Evolutionary conservation across 768 basidiomycete species (phyloP).

Genomic region (Stropharia rugosoannulata): DNA sequence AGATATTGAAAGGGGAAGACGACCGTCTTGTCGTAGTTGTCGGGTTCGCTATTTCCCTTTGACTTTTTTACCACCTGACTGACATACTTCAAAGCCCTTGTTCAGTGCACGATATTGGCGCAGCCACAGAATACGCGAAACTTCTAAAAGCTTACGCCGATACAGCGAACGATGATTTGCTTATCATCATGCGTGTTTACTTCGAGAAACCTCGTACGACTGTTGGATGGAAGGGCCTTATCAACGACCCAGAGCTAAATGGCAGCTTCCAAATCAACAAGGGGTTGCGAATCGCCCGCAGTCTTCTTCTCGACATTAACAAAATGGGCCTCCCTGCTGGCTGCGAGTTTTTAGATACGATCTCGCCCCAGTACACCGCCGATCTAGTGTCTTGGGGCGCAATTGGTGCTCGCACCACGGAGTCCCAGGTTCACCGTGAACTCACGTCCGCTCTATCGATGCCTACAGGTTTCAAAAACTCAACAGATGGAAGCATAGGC

Average conservation of each 20-base stretch:
- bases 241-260: slow-evolving; percentile 96
- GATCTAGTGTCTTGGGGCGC: slow-evolving; percentile 93
- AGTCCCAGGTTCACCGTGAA: slow-evolving; percentile 92
- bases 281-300: slow-evolving; percentile 86
- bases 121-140: slow-evolving; percentile 85
- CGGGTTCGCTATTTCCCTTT: slow-evolving; percentile 49
- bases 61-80: background rate
- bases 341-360: slow-evolving; percentile 91
- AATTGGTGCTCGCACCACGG: slow-evolving; percentile 91
- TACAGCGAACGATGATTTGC: slow-evolving; percentile 75
- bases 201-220: slow-evolving; percentile 97
- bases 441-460: slow-evolving; percentile 86
- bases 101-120: slow-evolving; percentile 88
- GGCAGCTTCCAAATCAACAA: slow-evolving; percentile 94
- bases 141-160: slow-evolving; percentile 81
- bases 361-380: slow-evolving; percentile 81
- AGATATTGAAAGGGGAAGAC: slow-evolving; percentile 81
- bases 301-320: slow-evolving; percentile 83
- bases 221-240: slow-evolving; percentile 98
- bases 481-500: slow-evolving; percentile 89
- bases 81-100: slow-evolving; percentile 61
- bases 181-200: slow-evolving; percentile 98
- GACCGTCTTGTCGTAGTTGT: slow-evolving; percentile 92
- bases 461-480: slow-evolving; percentile 99
- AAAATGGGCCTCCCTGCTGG: slow-evolving; percentile 91